These are phyloP conservation scores for Rossbeevera mucosa DNA, from an alignment of 768 basidiomycete genomes.

Conservation along the genomic window DNA sequence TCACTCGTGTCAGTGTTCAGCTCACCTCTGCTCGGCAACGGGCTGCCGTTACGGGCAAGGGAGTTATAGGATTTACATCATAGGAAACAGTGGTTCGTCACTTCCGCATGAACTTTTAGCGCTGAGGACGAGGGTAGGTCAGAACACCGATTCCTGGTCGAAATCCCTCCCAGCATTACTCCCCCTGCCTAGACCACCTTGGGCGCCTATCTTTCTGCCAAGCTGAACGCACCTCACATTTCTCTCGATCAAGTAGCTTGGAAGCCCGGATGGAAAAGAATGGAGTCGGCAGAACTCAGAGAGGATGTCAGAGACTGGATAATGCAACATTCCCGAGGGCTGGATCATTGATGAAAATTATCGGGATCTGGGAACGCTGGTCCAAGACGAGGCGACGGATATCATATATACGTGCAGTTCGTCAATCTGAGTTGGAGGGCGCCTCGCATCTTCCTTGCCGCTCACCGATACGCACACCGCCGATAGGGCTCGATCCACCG, in stretches of 20 bases:
- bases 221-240: conserved; percentile 45
- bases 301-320: conserved; percentile 20
- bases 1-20: conserved; percentile 4
- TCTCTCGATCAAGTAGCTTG: conserved; percentile 46
- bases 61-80: conserved; percentile 41
- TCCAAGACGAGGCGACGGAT: conserved; percentile 43
- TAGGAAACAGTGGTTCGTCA: conserved; percentile 51
- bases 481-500: conserved; percentile 64
- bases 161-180: background rate
- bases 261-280: conserved; percentile 44
- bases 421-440: background rate
- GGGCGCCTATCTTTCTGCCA: conserved; percentile 36
- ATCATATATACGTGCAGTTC: conserved; percentile 44
- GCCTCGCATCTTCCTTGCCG: background rate
- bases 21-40: conserved; percentile 39
- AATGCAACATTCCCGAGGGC: conserved; percentile 32
- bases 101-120: background rate
- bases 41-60: too few species aligned
- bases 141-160: background rate
- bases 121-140: conserved; percentile 24
- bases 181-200: conserved; percentile 41
- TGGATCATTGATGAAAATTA: conserved; percentile 58
- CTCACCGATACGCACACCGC: background rate
- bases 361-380: conserved; percentile 27
- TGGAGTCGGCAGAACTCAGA: conserved; percentile 26